Evolutionary conservation across 129 eudicot genomes (phyloP).

Genomic region (Chrysanthemum makinoi): DNA sequence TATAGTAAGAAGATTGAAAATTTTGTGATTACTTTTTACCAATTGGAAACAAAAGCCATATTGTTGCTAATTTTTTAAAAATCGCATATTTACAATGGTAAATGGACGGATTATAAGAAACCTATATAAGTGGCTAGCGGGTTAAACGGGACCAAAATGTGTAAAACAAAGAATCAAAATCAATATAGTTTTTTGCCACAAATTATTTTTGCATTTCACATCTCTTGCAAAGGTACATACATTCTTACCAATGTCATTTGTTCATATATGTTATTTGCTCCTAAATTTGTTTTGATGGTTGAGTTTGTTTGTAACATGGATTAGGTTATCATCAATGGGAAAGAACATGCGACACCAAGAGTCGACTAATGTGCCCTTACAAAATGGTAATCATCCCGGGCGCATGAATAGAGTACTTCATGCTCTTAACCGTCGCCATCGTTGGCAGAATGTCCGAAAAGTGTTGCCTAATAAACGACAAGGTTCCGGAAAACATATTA

Average conservation of each 20-base stretch:
- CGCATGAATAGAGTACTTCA: constrained; percentile 46
- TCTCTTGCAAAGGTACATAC: not conserved
- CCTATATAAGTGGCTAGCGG: not conserved
- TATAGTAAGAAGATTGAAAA: too few relatives aligned
- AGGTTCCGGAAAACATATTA: constrained; percentile 34
- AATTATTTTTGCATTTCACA: not conserved
- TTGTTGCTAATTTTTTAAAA: too few relatives aligned
- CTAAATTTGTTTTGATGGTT: too few relatives aligned
- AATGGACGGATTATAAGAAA: not conserved
- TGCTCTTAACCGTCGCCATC: constrained; percentile 45
- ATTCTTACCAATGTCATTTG: not conserved
- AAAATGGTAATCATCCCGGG: constrained; percentile 28
- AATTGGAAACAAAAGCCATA: too few relatives aligned
- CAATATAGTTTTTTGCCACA: not conserved
- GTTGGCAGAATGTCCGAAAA: constrained; percentile 59
- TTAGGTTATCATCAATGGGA: constrained; percentile 29
- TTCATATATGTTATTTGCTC: not conserved
- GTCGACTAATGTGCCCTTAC: constrained; percentile 28
- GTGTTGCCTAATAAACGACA: constrained; percentile 47
- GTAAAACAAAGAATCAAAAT: not conserved
- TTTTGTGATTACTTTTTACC: too few relatives aligned
- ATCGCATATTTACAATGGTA: not conserved
- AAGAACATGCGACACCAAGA: constrained; percentile 34
- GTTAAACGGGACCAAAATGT: not conserved
- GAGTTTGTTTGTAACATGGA: not conserved